Percentiles rank a stretch among this genome's conserved stretches.
Evolutionary conservation across 805 yeast genomes (phyloP).

Genomic region (Pichia eremophila): DNA sequence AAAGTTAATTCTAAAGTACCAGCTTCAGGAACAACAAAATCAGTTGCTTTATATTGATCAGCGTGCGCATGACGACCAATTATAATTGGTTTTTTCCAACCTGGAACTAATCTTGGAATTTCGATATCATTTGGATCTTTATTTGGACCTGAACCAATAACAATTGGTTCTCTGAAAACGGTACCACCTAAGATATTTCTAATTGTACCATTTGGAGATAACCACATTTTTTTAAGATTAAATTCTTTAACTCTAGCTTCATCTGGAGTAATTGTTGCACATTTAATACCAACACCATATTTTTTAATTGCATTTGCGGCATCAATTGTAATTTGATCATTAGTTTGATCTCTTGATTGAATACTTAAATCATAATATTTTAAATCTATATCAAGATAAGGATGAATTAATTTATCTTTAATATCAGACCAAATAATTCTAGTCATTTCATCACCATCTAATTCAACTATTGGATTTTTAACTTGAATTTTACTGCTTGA

Average conservation of each 20-base stretch:
- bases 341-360: slow-evolving; percentile 57
- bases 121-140: slow-evolving; percentile 27
- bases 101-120: slow-evolving; percentile 68
- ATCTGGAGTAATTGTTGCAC: slow-evolving; percentile 83
- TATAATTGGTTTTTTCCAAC: slow-evolving; percentile 75
- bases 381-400: slow-evolving; percentile 63
- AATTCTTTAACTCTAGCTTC: slow-evolving; percentile 73
- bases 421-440: slow-evolving; percentile 74
- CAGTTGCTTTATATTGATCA: slow-evolving; percentile 78
- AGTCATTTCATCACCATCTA: slow-evolving; percentile 85
- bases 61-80: slow-evolving; percentile 85
- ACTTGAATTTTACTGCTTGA: slow-evolving; percentile 52
- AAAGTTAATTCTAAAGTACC: slow-evolving; percentile 60
- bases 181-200: slow-evolving; percentile 77
- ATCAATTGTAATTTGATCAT: slow-evolving; percentile 67
- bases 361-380: slow-evolving; percentile 70
- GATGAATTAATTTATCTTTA: slow-evolving; percentile 56
- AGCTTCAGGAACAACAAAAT: slow-evolving; percentile 54
- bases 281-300: slow-evolving; percentile 74
- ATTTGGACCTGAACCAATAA: slow-evolving; percentile 39
- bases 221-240: slow-evolving; percentile 70
- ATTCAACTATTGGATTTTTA: slow-evolving; percentile 63
- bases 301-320: slow-evolving; percentile 68
- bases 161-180: slow-evolving; percentile 77
- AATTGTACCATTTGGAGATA: slow-evolving; percentile 78